phyloP scores from a whole-genome alignment of 257 asterid species.

The Solanum medicagineum region DNA sequence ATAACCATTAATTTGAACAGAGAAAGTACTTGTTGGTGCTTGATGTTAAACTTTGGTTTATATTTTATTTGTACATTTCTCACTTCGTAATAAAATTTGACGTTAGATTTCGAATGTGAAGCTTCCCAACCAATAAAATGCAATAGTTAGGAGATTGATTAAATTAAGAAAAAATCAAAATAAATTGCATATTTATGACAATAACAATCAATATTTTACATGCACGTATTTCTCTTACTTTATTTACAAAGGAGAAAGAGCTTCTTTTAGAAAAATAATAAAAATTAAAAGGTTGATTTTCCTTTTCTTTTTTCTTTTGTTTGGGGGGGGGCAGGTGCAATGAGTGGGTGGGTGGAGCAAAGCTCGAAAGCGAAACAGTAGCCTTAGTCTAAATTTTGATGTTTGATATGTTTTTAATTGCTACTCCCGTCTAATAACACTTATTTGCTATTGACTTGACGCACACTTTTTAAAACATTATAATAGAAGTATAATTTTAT shows the following conservation, averaged over 20 bases:
- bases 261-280: no score
- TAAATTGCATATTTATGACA: background rate
- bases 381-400: no score
- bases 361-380: no score
- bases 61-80: background rate
- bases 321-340: no score
- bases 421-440: no score
- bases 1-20: background rate
- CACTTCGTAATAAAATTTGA: background rate
- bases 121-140: background rate
- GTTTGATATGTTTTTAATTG: accelerated
- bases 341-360: no score
- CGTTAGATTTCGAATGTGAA: background rate
- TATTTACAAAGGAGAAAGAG: background rate
- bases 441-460: no score
- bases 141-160: background rate
- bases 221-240: background rate
- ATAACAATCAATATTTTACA: background rate
- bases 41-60: background rate
- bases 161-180: background rate
- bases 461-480: no score
- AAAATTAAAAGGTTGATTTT: no score
- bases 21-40: background rate
- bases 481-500: no score
- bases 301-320: no score